phyloP scores from a whole-genome alignment of 768 basidiomycete genomes.

The Hygrocybe punicea region DNA sequence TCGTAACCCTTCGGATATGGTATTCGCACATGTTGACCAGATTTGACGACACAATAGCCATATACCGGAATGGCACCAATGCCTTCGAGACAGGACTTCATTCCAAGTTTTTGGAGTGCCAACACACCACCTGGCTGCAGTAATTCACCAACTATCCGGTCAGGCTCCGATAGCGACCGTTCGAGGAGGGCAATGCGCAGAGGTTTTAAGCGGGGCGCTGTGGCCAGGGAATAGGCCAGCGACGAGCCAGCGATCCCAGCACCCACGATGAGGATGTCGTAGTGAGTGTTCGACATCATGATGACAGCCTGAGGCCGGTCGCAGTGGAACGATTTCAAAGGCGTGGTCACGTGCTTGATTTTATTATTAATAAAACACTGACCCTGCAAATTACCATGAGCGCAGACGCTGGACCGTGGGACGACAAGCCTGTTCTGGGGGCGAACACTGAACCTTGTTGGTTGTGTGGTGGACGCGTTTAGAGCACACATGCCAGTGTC shows the following conservation, averaged over 20 bases:
- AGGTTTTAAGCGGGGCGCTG: slow-evolving; percentile 45
- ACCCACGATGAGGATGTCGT: slow-evolving; percentile 87
- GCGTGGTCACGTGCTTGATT: too few relatives aligned
- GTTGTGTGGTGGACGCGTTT: too few relatives aligned
- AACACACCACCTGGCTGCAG: slow-evolving; percentile 89
- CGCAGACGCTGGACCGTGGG: too few relatives aligned
- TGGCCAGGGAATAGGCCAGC: slow-evolving; percentile 80
- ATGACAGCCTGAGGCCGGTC: too few relatives aligned
- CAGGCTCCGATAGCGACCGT: slow-evolving; percentile 86
- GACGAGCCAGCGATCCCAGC: slow-evolving; percentile 88
- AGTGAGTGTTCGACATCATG: slow-evolving; percentile 26
- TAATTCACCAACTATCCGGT: slow-evolving; percentile 96
- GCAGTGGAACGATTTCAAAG: too few relatives aligned
- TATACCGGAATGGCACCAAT: slow-evolving; percentile 81
- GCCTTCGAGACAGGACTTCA: slow-evolving; percentile 72
- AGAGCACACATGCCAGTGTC: too few relatives aligned
- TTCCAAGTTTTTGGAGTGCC: slow-evolving; percentile 71
- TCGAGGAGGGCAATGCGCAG: slow-evolving; percentile 83
- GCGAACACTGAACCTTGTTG: too few relatives aligned
- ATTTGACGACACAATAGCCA: slow-evolving; percentile 81
- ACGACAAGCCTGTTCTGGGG: too few relatives aligned
- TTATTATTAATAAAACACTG: too few relatives aligned
- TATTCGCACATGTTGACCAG: slow-evolving; percentile 71
- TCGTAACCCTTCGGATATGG: slow-evolving; percentile 75
- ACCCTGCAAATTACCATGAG: too few relatives aligned